These are phyloP conservation scores for Coniosporium tulheliwenetii DNA, from an alignment of 2,329 filamentous ascomycete species.

Conservation along the genomic window DNA sequence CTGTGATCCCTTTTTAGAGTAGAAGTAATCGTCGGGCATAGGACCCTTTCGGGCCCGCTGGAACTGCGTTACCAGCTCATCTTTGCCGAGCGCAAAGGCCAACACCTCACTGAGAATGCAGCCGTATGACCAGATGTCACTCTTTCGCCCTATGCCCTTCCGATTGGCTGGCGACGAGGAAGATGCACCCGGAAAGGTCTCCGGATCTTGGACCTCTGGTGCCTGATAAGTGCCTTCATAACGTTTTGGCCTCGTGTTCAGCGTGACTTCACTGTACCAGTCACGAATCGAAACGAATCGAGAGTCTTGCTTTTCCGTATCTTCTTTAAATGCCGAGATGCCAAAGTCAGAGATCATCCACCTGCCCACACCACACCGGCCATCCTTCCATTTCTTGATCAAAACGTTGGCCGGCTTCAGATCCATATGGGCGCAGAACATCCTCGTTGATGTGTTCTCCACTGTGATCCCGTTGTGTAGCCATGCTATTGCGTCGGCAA, in stretches of 20 bases:
- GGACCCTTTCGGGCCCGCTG: neutral
- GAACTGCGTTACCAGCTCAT: neutral
- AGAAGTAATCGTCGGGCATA: neutral
- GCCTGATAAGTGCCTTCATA: neutral
- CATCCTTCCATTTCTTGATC: conserved; percentile 5
- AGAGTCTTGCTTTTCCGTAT: neutral
- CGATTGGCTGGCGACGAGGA: neutral
- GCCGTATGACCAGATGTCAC: neutral
- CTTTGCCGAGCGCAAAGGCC: neutral
- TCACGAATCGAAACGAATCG: too few species aligned
- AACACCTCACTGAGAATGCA: neutral
- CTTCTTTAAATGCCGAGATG: conserved; percentile 5
- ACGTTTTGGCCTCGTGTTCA: too few species aligned
- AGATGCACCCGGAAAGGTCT: neutral
- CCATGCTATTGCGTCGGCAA: neutral
- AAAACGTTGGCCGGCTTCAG: conserved; percentile 12
- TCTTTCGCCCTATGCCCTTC: neutral
- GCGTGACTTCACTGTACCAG: too few species aligned
- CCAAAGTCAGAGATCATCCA: conserved; percentile 14
- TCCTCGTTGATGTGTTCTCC: neutral
- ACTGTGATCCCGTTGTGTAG: neutral
- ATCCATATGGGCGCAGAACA: conserved; percentile 7
- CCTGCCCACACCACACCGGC: conserved; percentile 5
- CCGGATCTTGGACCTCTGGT: neutral
- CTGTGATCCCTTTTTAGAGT: neutral